Evolutionary conservation across 371 early-diverging fungal species (phyloP).

Genomic region (Mucor saturninus): DNA sequence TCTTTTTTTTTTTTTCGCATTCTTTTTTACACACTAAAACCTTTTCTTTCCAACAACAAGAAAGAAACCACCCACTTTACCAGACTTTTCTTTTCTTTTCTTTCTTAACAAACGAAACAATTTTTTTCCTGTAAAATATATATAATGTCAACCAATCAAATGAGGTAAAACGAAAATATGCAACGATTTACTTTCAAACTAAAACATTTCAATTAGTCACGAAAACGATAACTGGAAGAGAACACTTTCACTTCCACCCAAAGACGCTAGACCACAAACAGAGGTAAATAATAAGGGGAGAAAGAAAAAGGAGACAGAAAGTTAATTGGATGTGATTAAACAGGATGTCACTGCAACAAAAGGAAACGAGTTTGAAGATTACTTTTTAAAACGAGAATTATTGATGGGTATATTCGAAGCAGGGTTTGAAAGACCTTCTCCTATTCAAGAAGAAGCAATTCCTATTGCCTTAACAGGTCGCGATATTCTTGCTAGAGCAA

Average conservation of each 20-base stretch:
- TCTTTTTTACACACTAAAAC: background rate
- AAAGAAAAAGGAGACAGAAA: background rate
- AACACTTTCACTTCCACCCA: conserved; percentile 71
- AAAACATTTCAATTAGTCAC: conserved; percentile 47
- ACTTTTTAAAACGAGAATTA: conserved; percentile 94
- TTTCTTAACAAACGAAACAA: background rate
- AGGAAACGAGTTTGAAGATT: conserved; percentile 98
- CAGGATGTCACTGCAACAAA: conserved; percentile 93
- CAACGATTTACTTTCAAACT: background rate
- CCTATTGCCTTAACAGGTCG: conserved; percentile 95
- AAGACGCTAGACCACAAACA: conserved; percentile 90
- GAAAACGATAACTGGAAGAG: conserved; percentile 80
- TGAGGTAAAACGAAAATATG: background rate
- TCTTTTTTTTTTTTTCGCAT: background rate
- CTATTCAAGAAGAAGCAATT: conserved; percentile 99
- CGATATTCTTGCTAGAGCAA: conserved; percentile 96
- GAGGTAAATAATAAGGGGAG: conserved; percentile 50
- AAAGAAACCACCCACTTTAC: background rate
- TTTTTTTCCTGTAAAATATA: conserved; percentile 3
- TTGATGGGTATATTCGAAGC: conserved; percentile 98
- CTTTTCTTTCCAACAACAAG: background rate
- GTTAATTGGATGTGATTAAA: background rate
- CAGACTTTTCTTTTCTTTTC: background rate
- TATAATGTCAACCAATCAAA: conserved; percentile 7
- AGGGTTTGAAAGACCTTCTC: conserved; percentile 98